A percentile compares a stretch with the other conserved stretches of the same genome.
Conservation (phyloP, 768 basidiomycete species). For the Baorangia bicolor region DNA sequence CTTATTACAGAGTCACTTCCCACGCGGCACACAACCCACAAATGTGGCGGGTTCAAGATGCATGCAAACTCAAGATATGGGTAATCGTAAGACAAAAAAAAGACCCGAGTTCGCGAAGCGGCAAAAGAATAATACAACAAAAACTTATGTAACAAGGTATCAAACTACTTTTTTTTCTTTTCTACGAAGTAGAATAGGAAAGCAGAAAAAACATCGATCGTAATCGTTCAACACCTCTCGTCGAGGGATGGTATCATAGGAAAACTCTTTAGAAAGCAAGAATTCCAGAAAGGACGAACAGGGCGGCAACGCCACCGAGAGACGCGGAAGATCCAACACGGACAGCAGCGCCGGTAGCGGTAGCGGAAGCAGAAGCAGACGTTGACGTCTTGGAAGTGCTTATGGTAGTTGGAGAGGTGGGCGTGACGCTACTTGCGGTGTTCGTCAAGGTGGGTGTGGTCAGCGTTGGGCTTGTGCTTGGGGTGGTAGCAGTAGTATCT, state of each 20-base stretch:
- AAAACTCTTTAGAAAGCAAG: slow-evolving; percentile 17
- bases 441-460: slow-evolving; percentile 35
- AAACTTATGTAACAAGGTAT: slow-evolving; percentile 13
- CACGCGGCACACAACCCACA: not conserved
- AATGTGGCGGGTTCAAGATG: no score
- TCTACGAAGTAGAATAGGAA: slow-evolving; percentile 9
- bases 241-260: slow-evolving; percentile 3
- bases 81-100: not conserved
- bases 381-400: slow-evolving; percentile 28
- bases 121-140: slow-evolving; percentile 20
- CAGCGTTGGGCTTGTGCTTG: slow-evolving; percentile 33
- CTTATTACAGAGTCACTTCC: not conserved
- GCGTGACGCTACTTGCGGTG: slow-evolving; percentile 24
- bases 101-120: slow-evolving; percentile 4
- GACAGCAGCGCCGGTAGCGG: slow-evolving; percentile 18
- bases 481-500: slow-evolving; percentile 24
- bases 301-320: slow-evolving; percentile 16
- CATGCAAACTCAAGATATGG: no score
- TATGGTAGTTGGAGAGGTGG: slow-evolving; percentile 18
- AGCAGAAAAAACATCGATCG: not conserved
- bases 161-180: not conserved
- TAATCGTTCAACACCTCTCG: slow-evolving; percentile 9
- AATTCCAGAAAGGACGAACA: slow-evolving; percentile 24
- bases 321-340: slow-evolving; percentile 22
- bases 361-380: slow-evolving; percentile 13